Percentiles rank a stretch among this genome's conserved stretches.
phyloP scores from a whole-genome alignment of 768 basidiomycete genomes.

The Naganishia friedmannii region DNA sequence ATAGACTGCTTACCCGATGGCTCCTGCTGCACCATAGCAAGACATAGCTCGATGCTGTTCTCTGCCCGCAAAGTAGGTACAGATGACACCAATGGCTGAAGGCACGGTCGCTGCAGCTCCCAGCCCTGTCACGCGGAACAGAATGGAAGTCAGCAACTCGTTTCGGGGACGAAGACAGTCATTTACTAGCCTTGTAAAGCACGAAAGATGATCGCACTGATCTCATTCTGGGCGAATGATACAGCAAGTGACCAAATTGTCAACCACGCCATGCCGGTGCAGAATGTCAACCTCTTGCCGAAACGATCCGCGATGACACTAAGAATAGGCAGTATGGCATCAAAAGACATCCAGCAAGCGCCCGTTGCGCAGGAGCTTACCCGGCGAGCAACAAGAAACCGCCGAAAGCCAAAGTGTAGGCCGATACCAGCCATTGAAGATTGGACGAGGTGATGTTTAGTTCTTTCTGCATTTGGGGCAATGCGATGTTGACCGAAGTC shows the following conservation, averaged over 20 bases:
- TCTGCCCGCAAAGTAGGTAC: constrained; percentile 26
- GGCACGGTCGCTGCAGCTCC: constrained; percentile 33
- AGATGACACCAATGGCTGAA: constrained; percentile 31
- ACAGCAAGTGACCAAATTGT: constrained; percentile 17
- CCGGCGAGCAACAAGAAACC: constrained; percentile 31
- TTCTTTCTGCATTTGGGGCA: constrained; percentile 29
- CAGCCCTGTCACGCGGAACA: constrained; percentile 17
- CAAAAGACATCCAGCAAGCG: too few species aligned
- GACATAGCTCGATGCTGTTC: constrained; percentile 29
- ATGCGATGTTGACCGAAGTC: constrained; percentile 33
- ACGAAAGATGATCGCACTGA: constrained; percentile 18
- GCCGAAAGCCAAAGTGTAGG: constrained; percentile 30
- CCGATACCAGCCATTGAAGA: constrained; percentile 32
- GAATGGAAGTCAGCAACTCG: not conserved
- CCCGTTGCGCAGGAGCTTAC: too few species aligned
- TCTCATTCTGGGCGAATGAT: constrained; percentile 23
- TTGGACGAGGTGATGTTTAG: constrained; percentile 30
- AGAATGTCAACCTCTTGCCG: constrained; percentile 34
- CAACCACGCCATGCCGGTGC: constrained; percentile 1
- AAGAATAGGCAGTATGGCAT: not conserved
- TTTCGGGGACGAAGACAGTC: not conserved
- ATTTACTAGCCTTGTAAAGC: not conserved
- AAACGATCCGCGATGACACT: constrained; percentile 35
- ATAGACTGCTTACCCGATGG: constrained; percentile 20
- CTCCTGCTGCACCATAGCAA: constrained; percentile 31